These are phyloP conservation scores for Dissoconium aciculare DNA, from an alignment of 2,329 filamentous ascomycete species.

Conservation along the genomic window DNA sequence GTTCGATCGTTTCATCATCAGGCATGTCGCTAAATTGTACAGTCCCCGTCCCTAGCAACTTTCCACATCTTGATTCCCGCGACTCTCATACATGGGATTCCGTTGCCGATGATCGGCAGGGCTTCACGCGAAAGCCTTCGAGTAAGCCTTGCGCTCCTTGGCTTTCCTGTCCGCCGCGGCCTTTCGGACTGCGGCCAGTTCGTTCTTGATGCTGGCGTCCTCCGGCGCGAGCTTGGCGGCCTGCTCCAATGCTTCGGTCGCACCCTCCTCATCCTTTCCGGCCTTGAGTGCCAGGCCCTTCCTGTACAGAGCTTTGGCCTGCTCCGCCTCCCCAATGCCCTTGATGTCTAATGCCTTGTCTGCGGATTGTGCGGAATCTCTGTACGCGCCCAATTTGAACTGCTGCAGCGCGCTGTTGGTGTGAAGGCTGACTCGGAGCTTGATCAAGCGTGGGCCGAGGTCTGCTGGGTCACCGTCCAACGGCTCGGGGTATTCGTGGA, in stretches of 20 bases:
- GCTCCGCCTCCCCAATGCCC: constrained; percentile 55
- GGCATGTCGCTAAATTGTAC: too few species aligned
- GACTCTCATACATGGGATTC: not conserved
- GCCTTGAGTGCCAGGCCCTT: constrained; percentile 60
- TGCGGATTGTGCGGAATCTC: constrained; percentile 56
- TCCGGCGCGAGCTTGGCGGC: constrained; percentile 40
- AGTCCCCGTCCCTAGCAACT: not conserved
- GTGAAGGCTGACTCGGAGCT: constrained; percentile 72
- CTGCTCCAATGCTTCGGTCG: constrained; percentile 34
- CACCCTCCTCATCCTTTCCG: constrained; percentile 72
- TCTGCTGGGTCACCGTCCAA: constrained; percentile 55
- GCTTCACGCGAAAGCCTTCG: constrained; percentile 70
- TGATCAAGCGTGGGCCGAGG: constrained; percentile 49
- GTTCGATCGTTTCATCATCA: too few species aligned
- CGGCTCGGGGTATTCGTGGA: constrained; percentile 66
- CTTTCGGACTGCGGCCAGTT: constrained; percentile 66
- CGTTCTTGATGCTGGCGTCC: constrained; percentile 59
- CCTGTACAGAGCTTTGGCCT: constrained; percentile 79
- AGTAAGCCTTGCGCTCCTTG: constrained; percentile 85
- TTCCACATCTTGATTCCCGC: not conserved
- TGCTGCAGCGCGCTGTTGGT: constrained; percentile 77
- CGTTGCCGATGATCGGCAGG: too few species aligned
- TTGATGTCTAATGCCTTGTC: constrained; percentile 55
- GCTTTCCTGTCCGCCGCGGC: constrained; percentile 55
- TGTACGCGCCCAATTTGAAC: constrained; percentile 61